Percentiles rank a stretch among this genome's conserved stretches.
These are phyloP conservation scores for Corchorus capsularis DNA, from an alignment of 345 rosid species.

Conservation along the genomic window DNA sequence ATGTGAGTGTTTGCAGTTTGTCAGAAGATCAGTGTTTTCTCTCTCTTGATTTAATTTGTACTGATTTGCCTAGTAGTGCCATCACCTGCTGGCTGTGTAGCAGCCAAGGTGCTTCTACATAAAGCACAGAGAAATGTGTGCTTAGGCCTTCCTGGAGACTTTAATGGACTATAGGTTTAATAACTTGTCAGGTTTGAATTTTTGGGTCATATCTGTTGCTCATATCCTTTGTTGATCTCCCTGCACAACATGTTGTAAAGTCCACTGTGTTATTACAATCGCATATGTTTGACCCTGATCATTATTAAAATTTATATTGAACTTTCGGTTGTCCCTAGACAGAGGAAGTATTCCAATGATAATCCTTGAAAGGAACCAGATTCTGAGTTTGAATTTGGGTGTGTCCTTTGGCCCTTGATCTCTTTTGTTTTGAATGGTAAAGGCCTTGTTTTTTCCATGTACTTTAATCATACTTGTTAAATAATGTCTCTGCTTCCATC, in stretches of 20 bases:
- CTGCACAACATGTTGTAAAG: constrained; percentile 4
- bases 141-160: neutral
- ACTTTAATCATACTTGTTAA: neutral
- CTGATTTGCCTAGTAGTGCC: constrained; percentile 4
- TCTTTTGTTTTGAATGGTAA: constrained; percentile 26
- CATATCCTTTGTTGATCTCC: neutral
- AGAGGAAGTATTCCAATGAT: constrained; percentile 28
- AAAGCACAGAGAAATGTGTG: neutral
- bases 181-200: neutral
- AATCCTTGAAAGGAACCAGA: constrained; percentile 34
- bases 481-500: constrained; percentile 23
- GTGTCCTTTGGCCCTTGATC: constrained; percentile 33
- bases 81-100: neutral
- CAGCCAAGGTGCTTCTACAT: neutral
- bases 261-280: neutral
- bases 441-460: neutral
- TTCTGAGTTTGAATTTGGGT: constrained; percentile 29
- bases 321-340: constrained; percentile 25
- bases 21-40: neutral
- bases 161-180: neutral
- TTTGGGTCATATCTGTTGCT: neutral
- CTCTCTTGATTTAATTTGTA: neutral
- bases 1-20: constrained; percentile 1
- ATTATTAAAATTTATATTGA: constrained; percentile 27
- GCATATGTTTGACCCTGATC: constrained; percentile 15